Evolutionary conservation across 305 asterid species (phyloP).

Genomic region (Stenogyne calaminthoides): DNA sequence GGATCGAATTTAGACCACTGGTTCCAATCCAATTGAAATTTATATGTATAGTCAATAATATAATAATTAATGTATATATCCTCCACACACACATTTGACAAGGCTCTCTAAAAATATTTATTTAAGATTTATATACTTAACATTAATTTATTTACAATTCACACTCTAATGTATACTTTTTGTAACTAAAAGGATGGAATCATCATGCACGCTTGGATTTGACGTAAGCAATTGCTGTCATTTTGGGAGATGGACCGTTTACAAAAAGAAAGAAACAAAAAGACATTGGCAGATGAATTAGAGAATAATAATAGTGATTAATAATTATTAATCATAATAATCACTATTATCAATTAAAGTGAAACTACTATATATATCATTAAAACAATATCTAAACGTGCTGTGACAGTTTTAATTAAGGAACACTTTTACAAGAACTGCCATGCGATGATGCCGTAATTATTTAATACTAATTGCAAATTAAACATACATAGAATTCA

Average conservation of each 20-base stretch:
- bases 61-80: no score
- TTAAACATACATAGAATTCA: slow-evolving; percentile 37
- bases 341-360: background rate
- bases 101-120: no score
- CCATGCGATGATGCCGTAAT: slow-evolving; percentile 15
- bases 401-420: slow-evolving; percentile 15
- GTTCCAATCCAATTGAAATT: no score
- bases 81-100: no score
- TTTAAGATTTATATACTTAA: no score
- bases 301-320: background rate
- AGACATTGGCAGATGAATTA: slow-evolving; percentile 5
- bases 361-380: background rate
- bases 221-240: slow-evolving; percentile 12
- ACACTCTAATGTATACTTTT: background rate
- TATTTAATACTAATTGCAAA: slow-evolving; percentile 19
- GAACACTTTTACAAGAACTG: slow-evolving; percentile 22
- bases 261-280: background rate
- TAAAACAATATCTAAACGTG: background rate
- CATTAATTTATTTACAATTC: no score
- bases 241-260: background rate
- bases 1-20: no score
- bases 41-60: no score
- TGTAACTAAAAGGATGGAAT: slow-evolving; percentile 5
- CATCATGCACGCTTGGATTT: slow-evolving; percentile 34
- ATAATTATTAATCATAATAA: background rate